Base-by-base conservation (phyloP, 1,284 basidiomycete genomes). In the Lentinus polychrous region DNA sequence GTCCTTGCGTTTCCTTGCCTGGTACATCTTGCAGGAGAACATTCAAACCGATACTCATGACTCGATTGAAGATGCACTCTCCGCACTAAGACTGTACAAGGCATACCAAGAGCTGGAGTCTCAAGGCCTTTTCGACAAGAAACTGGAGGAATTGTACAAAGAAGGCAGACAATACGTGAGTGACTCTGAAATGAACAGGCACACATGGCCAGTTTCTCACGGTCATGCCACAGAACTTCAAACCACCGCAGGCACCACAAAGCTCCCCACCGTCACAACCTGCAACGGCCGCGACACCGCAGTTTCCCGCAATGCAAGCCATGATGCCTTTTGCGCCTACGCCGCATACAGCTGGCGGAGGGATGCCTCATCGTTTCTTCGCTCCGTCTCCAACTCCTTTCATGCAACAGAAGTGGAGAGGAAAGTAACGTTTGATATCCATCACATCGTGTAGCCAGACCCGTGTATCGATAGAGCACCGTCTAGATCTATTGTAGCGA, bases 41-140 rank as follows among this genome's bases (percentile, higher is more conserved):
- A 99, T 99, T 51, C 96, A 99, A 66, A 86, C 80, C 4, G 90
- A 92, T 14, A 88, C 86, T 7, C 95, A 99, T 64, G 95, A 99
- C 68, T 97, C 93, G 14, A 97, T 99, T 58, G 91, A 94, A 66
- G 96, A 99, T 63, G 94, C 95, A 0, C 78, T 83, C 15, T 91
- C 91, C 8, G 94, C 95, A 0, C 69, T 98, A 43, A 76, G 85
- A 53, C 71, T 99, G 31, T 99, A 91, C 69, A 86, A 92, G 62
- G 79, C 86, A 23, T 94, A 90, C 63, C 78, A 85, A 35, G 71
- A 81, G 32, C 86, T 94, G 49, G 85, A 94, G 62, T 78, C 76
- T 32, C 77, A 85, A 45, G 86, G 84, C 1, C 65, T 80, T 3
- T 93, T 96, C 66, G 91, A 96, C 58, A 81, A 89, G 52, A 91